Base-by-base conservation (phyloP, 805 yeast genomes). In the Nakazawaea siamensis region DNA sequence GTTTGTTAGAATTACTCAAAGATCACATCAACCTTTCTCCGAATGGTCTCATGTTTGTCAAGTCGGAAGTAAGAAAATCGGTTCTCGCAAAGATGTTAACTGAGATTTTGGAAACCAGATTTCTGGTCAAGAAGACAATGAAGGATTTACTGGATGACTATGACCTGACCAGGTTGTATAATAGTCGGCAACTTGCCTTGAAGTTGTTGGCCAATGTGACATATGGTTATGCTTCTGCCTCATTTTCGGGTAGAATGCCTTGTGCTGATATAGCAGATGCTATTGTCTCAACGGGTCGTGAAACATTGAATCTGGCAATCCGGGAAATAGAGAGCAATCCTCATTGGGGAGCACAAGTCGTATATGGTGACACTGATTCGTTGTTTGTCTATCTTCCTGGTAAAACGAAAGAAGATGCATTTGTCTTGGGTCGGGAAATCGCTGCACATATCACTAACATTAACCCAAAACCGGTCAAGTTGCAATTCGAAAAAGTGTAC, bases 201-300 rank as follows among this genome's bases (percentile, higher is more conserved):
- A 92, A 92, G 50, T 61, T 90, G 31, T 78, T 87, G 28, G 97
- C 98, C 1, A 88, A 87, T 54, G 98, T 92, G 7, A 90, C 96
- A 0, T 92, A 92, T 58, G 98, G 98, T 0, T 92, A 92, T 51
- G 70, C 97, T 0, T 81, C 96, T 1, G 98, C 98, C 0, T 76
- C 95, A 0, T 92, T 81, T 50, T 85, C 95, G 7, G 98, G 98
- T 0, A 63, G 98, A 43, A 92, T 92, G 98, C 97, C 98, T 0
- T 84, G 92, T 47, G 77, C 95, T 0, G 97, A 88, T 51, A 68
- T 92, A 20, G 95, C 98, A 0, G 98, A 92, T 58, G 81, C 94
- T 10, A 85, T 92, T 52, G 98, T 92, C 1, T 76, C 87, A 16
- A 77, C 92, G 0, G 98, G 92, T 0, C 63, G 97, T 35, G 97